Evolutionary conservation across 192 early-diverging fungal genomes (phyloP), one percentile per base, ranked within the genome.

Genomic region (Entomortierella chlamydospora): DNA sequence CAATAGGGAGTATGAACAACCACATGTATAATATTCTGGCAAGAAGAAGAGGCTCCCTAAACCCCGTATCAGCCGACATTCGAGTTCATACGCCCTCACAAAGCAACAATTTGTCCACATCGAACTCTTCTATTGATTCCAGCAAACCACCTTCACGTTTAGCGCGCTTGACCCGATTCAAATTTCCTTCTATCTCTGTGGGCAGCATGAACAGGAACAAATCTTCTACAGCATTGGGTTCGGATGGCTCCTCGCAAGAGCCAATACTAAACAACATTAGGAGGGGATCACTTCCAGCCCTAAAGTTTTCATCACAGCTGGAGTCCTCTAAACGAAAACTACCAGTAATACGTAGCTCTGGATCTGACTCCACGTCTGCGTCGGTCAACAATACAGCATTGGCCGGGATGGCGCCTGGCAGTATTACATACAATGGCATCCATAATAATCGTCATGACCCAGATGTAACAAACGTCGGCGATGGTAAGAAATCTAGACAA

Each of bases 171-270:
- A 57, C 62, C 0, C 68, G 68, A n/a, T 70, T 79, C 57, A 70
- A 70, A 22, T 70, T 79, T 20, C 76, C 76, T 1, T 70, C 76
- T 23, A 13, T 79, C 18, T 66, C 61, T 9, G 65, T 79, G 26
- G 42, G 57, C n/a, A 61, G 43, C 15, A 60, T 70, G 31, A 68
- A 79, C 30, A 64, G 47, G 28, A 73, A 54, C 23, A 78, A 69
- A 31, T n/a, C 45, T 0, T 9, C 59, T 34, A 34, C 52, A 45
- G 61, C 26, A 6, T 4, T 37, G n/a, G 25, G 23, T n/a, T n/a
- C 31, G 13, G 31, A n/a, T 9, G 4, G 12, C n/a, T 4, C 29
- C 5, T 2, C 11, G 0, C 23, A 20, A 22, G 61, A 64, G n/a
- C 49, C 64, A 56, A 45, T 29, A 1, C 64, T 15, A 45, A 42